Evolutionary conservation across 345 rosid genomes (phyloP).

Genomic region (Linum lewisii): DNA sequence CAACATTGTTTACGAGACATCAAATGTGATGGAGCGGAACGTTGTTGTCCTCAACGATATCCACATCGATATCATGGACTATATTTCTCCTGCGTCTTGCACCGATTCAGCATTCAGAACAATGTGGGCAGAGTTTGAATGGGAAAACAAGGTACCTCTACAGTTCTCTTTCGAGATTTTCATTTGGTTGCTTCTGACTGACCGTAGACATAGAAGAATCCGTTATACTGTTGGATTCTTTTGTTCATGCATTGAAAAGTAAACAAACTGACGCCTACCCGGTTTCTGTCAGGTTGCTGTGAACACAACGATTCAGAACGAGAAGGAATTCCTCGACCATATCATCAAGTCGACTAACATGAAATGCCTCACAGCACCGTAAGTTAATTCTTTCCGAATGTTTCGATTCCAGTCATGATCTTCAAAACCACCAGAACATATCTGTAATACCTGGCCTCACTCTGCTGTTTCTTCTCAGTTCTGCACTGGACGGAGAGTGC

Average conservation of each 20-base stretch:
- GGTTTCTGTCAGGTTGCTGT: constrained; percentile 57
- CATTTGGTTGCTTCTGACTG: neutral
- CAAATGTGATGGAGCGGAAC: constrained; percentile 77
- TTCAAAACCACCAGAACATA: too few species aligned
- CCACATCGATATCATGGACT: constrained; percentile 95
- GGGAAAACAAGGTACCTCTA: constrained; percentile 88
- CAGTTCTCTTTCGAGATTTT: neutral
- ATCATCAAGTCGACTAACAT: constrained; percentile 65
- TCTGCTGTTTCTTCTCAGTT: constrained; percentile 32
- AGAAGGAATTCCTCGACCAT: constrained; percentile 64
- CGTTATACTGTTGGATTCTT: too few species aligned
- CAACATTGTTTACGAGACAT: constrained; percentile 89
- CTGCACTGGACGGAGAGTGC: constrained; percentile 72
- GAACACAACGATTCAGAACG: constrained; percentile 54
- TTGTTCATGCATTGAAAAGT: too few species aligned
- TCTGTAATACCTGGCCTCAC: neutral
- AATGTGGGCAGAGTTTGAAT: constrained; percentile 99
- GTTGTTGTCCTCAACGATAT: constrained; percentile 93
- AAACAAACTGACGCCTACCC: too few species aligned
- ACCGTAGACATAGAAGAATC: too few species aligned
- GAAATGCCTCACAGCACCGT: constrained; percentile 83
- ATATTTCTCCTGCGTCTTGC: constrained; percentile 89
- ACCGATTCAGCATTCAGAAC: constrained; percentile 83
- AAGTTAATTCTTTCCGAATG: constrained; percentile 18
- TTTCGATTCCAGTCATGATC: neutral